A percentile compares a stretch with the other conserved stretches of the same genome.
These are phyloP conservation scores for Avena sativa DNA, from an alignment of 176 grass and related monocot genomes.

Conservation along the genomic window DNA sequence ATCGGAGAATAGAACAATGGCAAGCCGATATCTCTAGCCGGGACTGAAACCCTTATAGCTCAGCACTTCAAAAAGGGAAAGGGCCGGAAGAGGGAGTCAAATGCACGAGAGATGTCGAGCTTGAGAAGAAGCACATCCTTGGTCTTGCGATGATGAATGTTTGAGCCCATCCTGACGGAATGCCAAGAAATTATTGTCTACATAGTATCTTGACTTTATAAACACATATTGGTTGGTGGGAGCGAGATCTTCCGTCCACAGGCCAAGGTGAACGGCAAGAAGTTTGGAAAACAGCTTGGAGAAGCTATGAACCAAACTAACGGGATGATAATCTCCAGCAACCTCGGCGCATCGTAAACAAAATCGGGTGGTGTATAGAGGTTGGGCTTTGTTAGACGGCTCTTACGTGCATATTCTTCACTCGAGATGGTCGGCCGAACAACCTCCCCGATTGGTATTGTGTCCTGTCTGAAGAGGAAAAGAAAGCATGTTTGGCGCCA, in stretches of 20 bases:
- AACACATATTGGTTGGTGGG: background rate
- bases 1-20: background rate
- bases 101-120: background rate
- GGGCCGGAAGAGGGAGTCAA: background rate
- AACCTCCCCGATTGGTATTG: background rate
- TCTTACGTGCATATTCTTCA: background rate
- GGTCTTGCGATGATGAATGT: background rate
- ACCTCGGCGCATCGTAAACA: background rate
- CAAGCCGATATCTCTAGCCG: background rate
- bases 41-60: background rate
- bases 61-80: background rate
- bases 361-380: background rate
- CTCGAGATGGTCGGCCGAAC: conserved; percentile 1
- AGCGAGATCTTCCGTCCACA: background rate
- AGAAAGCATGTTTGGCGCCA: conserved; percentile 30
- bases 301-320: background rate
- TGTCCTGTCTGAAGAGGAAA: background rate
- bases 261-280: background rate
- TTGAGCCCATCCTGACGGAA: background rate
- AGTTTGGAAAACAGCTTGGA: background rate
- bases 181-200: background rate
- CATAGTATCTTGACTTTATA: background rate
- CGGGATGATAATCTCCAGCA: background rate
- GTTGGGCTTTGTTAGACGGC: conserved; percentile 13
- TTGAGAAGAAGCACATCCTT: background rate